Evolutionary conservation across 495 filamentous ascomycete genomes (phyloP).

Genomic region (Sphaerosporella brunnea): DNA sequence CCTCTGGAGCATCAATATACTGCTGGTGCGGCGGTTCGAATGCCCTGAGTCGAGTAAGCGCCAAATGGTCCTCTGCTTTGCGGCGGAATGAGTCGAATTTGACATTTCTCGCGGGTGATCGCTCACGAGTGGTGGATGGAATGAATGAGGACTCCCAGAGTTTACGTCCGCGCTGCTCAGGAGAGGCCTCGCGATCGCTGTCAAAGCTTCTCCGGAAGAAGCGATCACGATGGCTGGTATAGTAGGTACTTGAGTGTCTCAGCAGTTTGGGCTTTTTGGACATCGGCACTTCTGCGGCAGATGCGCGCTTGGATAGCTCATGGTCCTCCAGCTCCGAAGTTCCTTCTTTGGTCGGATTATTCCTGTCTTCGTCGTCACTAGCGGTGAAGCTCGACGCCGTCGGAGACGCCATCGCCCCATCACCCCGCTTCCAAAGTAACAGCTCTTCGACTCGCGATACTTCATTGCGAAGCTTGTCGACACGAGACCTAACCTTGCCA

Average conservation of each 20-base stretch:
- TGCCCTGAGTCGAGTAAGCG: not conserved
- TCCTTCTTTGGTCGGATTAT: not conserved
- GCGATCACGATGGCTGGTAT: not conserved
- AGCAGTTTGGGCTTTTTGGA: constrained; percentile 9
- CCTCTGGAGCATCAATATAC: not conserved
- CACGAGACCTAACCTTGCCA: constrained; percentile 16
- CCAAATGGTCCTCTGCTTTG: constrained; percentile 5
- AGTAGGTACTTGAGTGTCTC: constrained; percentile 11
- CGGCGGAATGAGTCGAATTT: constrained; percentile 9
- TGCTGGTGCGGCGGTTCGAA: not conserved
- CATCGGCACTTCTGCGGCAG: too few species aligned
- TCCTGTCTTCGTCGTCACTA: constrained; percentile 21
- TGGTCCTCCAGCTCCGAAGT: constrained; percentile 18
- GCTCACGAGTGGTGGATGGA: constrained; percentile 7
- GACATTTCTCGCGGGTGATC: constrained; percentile 11
- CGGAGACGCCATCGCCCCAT: constrained; percentile 13
- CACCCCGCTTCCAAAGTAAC: constrained; percentile 11
- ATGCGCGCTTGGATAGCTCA: constrained; percentile 6
- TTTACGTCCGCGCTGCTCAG: constrained; percentile 5
- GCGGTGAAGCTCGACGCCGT: constrained; percentile 16
- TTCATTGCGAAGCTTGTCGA: constrained; percentile 24
- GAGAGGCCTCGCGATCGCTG: constrained; percentile 10
- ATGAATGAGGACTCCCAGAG: constrained; percentile 6
- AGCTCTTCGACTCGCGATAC: constrained; percentile 23
- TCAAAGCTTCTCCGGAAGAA: constrained; percentile 5